phyloP scores from a whole-genome alignment of 768 basidiomycete genomes.

The Phylloporus sp. region DNA sequence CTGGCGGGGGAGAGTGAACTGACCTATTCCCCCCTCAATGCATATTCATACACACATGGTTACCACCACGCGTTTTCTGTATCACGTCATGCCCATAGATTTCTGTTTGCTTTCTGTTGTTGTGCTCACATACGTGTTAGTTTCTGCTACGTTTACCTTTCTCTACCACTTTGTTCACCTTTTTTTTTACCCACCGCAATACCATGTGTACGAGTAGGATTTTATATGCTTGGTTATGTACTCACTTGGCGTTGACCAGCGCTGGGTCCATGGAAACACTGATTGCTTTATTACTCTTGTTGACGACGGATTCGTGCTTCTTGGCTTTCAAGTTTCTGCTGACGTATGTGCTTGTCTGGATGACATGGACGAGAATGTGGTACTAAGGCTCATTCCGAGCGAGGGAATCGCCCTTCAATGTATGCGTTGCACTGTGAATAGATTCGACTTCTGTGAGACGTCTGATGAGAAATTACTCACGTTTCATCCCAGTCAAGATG shows the following conservation, averaged over 20 bases:
- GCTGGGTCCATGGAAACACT: background rate
- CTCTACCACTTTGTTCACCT: background rate
- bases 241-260: background rate
- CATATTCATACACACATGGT: background rate
- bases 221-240: slow-evolving; percentile 2
- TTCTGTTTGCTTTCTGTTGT: background rate
- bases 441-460: too few relatives aligned
- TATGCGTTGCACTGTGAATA: too few relatives aligned
- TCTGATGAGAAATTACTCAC: too few relatives aligned
- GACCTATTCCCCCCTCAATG: background rate
- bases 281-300: background rate
- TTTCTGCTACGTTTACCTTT: background rate
- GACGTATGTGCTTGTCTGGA: too few relatives aligned
- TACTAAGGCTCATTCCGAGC: too few relatives aligned
- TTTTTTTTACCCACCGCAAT: background rate
- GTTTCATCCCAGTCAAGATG: too few relatives aligned
- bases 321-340: too few relatives aligned
- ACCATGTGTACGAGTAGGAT: slow-evolving; percentile 1
- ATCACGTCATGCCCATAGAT: background rate
- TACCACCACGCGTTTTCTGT: background rate
- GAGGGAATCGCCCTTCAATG: too few relatives aligned
- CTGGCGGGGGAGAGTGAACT: slow-evolving; percentile 53
- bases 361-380: too few relatives aligned
- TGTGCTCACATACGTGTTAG: background rate
- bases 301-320: too few relatives aligned